Conservation (phyloP, 768 basidiomycete species). For the Cytidiella melzeri region DNA sequence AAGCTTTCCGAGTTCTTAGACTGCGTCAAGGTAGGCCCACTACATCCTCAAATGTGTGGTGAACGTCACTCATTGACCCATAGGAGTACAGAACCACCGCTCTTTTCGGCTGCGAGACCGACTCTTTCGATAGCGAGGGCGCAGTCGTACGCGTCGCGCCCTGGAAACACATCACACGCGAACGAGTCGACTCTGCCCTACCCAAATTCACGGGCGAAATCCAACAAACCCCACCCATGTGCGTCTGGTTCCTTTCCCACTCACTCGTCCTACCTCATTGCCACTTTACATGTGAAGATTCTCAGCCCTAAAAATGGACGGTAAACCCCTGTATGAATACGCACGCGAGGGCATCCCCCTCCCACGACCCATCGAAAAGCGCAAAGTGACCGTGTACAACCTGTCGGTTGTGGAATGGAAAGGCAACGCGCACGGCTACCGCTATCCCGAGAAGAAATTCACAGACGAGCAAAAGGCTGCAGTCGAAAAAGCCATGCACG, state of each 20-base stretch:
- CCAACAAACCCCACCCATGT: conserved; percentile 91
- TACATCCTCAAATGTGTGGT: not conserved
- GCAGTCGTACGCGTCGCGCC: conserved; percentile 68
- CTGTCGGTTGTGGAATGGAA: conserved; percentile 78
- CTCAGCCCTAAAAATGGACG: conserved; percentile 98
- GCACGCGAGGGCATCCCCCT: conserved; percentile 87
- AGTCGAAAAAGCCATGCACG: conserved; percentile 56
- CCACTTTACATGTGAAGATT: conserved; percentile 48
- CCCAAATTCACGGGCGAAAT: conserved; percentile 81
- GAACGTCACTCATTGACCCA: not conserved
- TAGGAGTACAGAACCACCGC: conserved; percentile 92
- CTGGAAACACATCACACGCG: conserved; percentile 80
- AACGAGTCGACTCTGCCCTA: conserved; percentile 64
- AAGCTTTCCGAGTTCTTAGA: conserved; percentile 75
- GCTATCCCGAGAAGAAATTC: conserved; percentile 69
- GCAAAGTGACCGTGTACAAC: conserved; percentile 75
- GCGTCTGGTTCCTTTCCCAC: conserved; percentile 15
- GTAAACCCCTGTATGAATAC: conserved; percentile 91
- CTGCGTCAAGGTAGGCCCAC: conserved; percentile 70
- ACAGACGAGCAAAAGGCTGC: conserved; percentile 63
- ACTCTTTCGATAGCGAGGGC: conserved; percentile 91
- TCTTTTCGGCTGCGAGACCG: conserved; percentile 90
- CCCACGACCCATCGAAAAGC: conserved; percentile 88
- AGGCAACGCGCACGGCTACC: conserved; percentile 67
- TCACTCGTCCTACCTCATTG: conserved; percentile 6